A percentile compares a stretch with the other conserved stretches of the same genome.
These are phyloP conservation scores for Cicer chorassanicum DNA, from an alignment of 306 rosid genomes.

Conservation along the genomic window DNA sequence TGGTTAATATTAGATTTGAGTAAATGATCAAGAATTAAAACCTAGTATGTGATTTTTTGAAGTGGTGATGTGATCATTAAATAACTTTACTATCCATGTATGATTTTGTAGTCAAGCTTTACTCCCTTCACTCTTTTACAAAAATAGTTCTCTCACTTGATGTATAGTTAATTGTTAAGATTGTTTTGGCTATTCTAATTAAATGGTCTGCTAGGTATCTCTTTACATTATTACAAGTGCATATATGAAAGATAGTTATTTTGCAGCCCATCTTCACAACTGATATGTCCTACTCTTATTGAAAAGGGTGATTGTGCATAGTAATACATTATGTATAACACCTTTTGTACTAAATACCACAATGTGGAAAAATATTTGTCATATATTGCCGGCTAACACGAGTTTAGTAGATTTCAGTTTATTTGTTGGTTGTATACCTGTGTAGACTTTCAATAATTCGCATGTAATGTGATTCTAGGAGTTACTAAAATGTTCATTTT, in stretches of 20 bases:
- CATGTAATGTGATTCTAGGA: constrained; percentile 19
- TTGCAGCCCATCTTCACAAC: not conserved
- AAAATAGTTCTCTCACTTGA: not conserved
- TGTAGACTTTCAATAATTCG: constrained; percentile 20
- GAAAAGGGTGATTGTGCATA: not conserved
- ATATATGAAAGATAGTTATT: not conserved
- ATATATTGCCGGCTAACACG: constrained; percentile 7
- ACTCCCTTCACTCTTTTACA: not conserved
- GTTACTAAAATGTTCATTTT: constrained; percentile 32
- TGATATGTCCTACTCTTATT: not conserved
- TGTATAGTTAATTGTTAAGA: too few relatives aligned
- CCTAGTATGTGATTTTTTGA: not conserved
- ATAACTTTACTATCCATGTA: not conserved
- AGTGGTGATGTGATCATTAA: not conserved
- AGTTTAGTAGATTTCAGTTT: constrained; percentile 19
- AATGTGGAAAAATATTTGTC: constrained; percentile 2
- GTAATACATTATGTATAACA: not conserved
- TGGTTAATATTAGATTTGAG: not conserved
- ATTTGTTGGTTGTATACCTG: constrained; percentile 17
- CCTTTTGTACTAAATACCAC: not conserved
- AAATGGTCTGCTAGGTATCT: too few relatives aligned
- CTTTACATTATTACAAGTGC: too few relatives aligned
- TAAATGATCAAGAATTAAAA: not conserved
- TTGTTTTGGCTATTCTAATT: too few relatives aligned
- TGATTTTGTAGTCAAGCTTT: not conserved